Base-by-base conservation (phyloP, 345 rosid species). In the Crucihimalaya himalaica region DNA sequence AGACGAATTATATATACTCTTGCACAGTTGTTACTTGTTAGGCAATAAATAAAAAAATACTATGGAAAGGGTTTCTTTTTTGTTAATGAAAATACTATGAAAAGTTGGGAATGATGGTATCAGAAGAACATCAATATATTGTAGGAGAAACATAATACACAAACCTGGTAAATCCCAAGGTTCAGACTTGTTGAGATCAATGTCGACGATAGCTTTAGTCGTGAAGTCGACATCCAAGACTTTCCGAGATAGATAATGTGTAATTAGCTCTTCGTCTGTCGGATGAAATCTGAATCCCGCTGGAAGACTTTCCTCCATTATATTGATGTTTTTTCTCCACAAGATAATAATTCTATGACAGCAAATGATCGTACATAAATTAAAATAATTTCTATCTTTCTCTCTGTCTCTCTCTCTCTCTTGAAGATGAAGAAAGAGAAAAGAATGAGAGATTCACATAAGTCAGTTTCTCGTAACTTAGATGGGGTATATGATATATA, bases 211-310 rank as follows among this genome's bases (percentile, higher is more conserved):
- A 4, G 97, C 97, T 47, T 84, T 86, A n/a, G 85, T 89, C 0
- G 88, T 86, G 46, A 92, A 92, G 70, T 45, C 80, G 57, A 87
- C 75, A 81, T 92, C 96, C 1, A 87, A 78, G n/a, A 92, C 88
- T 86, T 92, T 92, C 84, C 71, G 87, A 19, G 84, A 79, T 9
- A 92, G 90, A 75, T 92, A 89, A 78, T 63, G 87, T 40, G 88
- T 92, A 58, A 92, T 82, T 74, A 92, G 92, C 60, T 92, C 97
- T 73, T 92, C 96, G 18, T 92, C 97, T 0, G 96, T 89, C 0
- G 97, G 97, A 80, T 92, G 97, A 80, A 92, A 92, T 56, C 97
- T 87, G 75, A 92, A 92, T 31, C 97, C 97, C 0, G 97, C 90
- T 0, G 96, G 97, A 72, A 89, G 80, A 11, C 21, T 84, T 66